A percentile compares a stretch with the other conserved stretches of the same genome.
Evolutionary conservation across 2,329 filamentous ascomycete genomes (phyloP).

Genomic region (Ophiostoma sp.): DNA sequence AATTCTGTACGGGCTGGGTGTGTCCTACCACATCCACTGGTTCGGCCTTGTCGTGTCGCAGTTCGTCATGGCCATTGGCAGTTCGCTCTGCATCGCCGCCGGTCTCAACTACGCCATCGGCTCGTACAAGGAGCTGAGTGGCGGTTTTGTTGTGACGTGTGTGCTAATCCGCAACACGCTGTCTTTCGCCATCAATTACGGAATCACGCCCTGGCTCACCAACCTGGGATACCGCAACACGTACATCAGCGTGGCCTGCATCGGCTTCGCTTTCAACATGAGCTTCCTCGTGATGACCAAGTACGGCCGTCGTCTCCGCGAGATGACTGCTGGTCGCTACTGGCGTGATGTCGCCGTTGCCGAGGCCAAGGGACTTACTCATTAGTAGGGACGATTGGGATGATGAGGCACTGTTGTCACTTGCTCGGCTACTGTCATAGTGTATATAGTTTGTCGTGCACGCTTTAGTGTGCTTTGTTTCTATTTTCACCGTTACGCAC

Average conservation of each 20-base stretch:
- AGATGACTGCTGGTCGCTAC: conserved; percentile 10
- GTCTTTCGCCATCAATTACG: conserved; percentile 32
- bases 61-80: conserved; percentile 37
- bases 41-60: conserved; percentile 38
- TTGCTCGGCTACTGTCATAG: too few species aligned
- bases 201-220: conserved; percentile 35
- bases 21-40: conserved; percentile 40
- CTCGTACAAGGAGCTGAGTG: conserved; percentile 35
- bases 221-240: conserved; percentile 26
- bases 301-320: conserved; percentile 13
- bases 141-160: conserved; percentile 28
- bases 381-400: neutral
- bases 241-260: conserved; percentile 15
- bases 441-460: too few species aligned
- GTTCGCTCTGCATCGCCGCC: conserved; percentile 32
- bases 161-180: conserved; percentile 32
- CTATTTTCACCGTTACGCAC: too few species aligned
- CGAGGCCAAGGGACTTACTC: conserved; percentile 9
- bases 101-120: conserved; percentile 41
- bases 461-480: too few species aligned
- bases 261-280: conserved; percentile 12
- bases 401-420: too few species aligned
- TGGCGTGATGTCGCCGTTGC: conserved; percentile 9
- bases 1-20: conserved; percentile 47
- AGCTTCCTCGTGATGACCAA: conserved; percentile 14